These are phyloP conservation scores for Metschnikowia cerradonensis DNA, from an alignment of 805 yeast species.

Conservation along the genomic window DNA sequence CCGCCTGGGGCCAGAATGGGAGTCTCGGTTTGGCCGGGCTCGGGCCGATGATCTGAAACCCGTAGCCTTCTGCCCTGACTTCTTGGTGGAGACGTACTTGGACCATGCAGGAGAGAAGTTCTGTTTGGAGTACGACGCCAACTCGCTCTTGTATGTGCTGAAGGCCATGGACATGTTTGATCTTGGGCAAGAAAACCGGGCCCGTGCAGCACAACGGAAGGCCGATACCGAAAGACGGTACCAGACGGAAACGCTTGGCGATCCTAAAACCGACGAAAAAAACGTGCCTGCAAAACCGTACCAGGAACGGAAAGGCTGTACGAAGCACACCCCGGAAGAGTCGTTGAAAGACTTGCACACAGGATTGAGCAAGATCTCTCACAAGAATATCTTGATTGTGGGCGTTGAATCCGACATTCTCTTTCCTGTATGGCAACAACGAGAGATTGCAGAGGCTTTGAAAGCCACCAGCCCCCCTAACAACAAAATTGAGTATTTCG, in stretches of 20 bases:
- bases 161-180: conserved; percentile 96
- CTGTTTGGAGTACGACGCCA: conserved; percentile 86
- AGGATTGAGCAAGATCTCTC: conserved; percentile 62
- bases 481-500: conserved; percentile 53
- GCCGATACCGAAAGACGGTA: conserved; percentile 27
- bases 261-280: conserved; percentile 6
- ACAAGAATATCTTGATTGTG: conserved; percentile 67
- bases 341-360: conserved; percentile 54
- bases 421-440: conserved; percentile 94
- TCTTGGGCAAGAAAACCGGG: conserved; percentile 50
- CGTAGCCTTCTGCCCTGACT: conserved; percentile 92
- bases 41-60: conserved; percentile 73
- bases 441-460: conserved; percentile 67
- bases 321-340: conserved; percentile 50
- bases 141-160: conserved; percentile 79
- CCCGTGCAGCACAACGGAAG: conserved; percentile 42
- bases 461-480: conserved; percentile 25
- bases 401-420: conserved; percentile 93
- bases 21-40: conserved; percentile 82
- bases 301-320: conserved; percentile 45
- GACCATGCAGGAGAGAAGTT: conserved; percentile 96
- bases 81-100: conserved; percentile 83
- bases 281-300: conserved; percentile 49
- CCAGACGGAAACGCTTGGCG: conserved; percentile 5
- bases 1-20: conserved; percentile 97